A percentile compares a stretch with the other conserved stretches of the same genome.
phyloP scores from a whole-genome alignment of 164 flowering plant species.

The Warburgia ugandensis region DNA sequence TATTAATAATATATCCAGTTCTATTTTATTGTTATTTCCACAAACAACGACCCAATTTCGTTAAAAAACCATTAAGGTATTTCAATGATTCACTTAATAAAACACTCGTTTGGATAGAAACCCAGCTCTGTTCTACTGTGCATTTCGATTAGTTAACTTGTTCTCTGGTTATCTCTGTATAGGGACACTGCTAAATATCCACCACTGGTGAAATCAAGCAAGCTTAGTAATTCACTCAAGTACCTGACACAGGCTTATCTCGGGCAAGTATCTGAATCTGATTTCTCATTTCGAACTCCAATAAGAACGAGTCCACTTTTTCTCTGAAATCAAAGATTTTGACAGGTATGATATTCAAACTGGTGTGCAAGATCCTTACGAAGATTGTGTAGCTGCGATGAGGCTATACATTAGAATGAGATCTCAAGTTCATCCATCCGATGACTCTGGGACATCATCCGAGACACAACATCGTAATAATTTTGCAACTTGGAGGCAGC shows the following conservation, averaged over 20 bases:
- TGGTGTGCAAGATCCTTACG: slow-evolving; percentile 81
- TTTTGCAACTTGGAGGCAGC: slow-evolving; percentile 59
- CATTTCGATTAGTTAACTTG: no score
- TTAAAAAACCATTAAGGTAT: no score
- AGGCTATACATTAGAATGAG: slow-evolving; percentile 82
- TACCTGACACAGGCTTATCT: slow-evolving; percentile 74
- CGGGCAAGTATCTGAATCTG: slow-evolving; percentile 37
- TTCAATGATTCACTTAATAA: no score
- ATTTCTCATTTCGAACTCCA: no score
- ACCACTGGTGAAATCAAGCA: slow-evolving; percentile 92
- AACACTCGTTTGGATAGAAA: no score
- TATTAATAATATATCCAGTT: no score
- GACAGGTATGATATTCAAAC: slow-evolving; percentile 77
- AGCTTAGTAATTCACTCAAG: slow-evolving; percentile 90
- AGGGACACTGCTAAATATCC: slow-evolving; percentile 92
- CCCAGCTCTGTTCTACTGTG: no score
- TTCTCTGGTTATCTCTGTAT: not conserved
- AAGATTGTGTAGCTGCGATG: slow-evolving; percentile 82
- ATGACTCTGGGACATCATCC: slow-evolving; percentile 37
- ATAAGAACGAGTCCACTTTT: no score
- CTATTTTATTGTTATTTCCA: no score
- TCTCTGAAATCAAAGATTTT: not conserved
- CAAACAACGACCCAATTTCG: no score
- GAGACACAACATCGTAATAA: slow-evolving; percentile 62
- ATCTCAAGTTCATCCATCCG: slow-evolving; percentile 38